Evolutionary conservation across 1,139 yeast genomes (phyloP).

Genomic region (Kodamaea sp.): DNA sequence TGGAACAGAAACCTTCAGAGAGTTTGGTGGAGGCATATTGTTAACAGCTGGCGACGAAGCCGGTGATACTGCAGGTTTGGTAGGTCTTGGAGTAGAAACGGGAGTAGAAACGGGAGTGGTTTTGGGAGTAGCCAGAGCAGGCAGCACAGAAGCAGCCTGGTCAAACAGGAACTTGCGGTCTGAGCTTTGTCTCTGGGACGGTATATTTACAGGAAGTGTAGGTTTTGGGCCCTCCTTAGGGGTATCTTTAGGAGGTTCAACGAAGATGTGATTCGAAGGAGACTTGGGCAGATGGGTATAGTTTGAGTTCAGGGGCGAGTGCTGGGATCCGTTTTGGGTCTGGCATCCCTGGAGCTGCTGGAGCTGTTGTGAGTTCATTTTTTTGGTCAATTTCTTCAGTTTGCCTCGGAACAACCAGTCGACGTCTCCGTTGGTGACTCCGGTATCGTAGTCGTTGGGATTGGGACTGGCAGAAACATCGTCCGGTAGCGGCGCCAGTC

Average conservation of each 20-base stretch:
- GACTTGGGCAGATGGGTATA: neutral
- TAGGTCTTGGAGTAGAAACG: conserved; percentile 3
- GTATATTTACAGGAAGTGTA: neutral
- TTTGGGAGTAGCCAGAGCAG: too few relatives aligned
- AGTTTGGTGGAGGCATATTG: neutral
- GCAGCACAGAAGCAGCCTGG: too few relatives aligned
- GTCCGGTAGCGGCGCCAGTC: too few relatives aligned
- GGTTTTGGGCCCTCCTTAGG: neutral
- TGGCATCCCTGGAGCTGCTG: conserved; percentile 1
- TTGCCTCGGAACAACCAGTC: conserved; percentile 75
- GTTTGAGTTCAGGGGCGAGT: too few relatives aligned
- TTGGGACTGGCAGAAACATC: neutral
- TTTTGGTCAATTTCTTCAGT: conserved; percentile 55
- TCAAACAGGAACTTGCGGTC: too few relatives aligned
- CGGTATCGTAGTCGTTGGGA: conserved; percentile 34
- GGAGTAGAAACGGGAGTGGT: conserved; percentile 1
- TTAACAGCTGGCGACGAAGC: neutral
- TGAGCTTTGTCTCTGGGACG: neutral
- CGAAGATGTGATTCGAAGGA: neutral
- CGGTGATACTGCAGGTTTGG: neutral
- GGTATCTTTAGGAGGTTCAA: neutral
- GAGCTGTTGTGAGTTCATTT: conserved; percentile 22
- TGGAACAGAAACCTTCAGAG: neutral
- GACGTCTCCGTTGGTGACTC: conserved; percentile 71
- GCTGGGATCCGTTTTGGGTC: neutral